Evolutionary conservation across 2,329 filamentous ascomycete species (phyloP), one percentile per base, ranked within the genome.

Genomic region (Fusarium sp.): DNA sequence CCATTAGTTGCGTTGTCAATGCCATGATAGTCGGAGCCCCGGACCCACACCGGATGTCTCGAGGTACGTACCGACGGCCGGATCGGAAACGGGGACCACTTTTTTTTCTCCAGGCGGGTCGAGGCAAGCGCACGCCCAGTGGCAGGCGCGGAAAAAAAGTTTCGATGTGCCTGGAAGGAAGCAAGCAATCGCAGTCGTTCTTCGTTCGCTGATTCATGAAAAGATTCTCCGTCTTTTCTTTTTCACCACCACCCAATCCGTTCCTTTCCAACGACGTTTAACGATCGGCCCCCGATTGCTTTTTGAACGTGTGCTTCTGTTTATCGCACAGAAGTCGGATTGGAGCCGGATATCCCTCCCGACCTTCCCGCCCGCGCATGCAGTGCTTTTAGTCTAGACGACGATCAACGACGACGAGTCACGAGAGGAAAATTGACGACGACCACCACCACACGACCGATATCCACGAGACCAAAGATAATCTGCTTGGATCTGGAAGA

Each of bases 171-270:
- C 56, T 65, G 42, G 52, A 31, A 56, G n/a, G 50, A 31, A 31
- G 35, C 45, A 59, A 56, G 63, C 67, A 58, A 68, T 73, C 66
- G 47, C 61, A 64, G 47, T 60, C 61, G 40, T 6, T 29, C 35
- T 59, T n/a, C 35, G 38, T 42, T 73, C 66, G 64, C 71, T 74
- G 68, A 74, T 74, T 74, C 68, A 74, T 71, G 59, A 72, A 72
- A 74, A 74, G 63, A 66, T 66, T 60, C 40, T 66, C 65, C 63
- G 65, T 74, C 71, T 64, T 67, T 69, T 52, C 52, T 36, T 16
- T 45, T 52, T 47, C 14, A 59, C 58, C 56, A 68, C 18, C 45
- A 58, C 59, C 42, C 36, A 58, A 58, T 63, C 36, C 36, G 54
- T 61, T 74, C 70, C 36, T 71, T 52, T 59, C 54, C 47, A 62